Conservation (phyloP, 768 basidiomycete species). For the Auricularia heimuer region DNA sequence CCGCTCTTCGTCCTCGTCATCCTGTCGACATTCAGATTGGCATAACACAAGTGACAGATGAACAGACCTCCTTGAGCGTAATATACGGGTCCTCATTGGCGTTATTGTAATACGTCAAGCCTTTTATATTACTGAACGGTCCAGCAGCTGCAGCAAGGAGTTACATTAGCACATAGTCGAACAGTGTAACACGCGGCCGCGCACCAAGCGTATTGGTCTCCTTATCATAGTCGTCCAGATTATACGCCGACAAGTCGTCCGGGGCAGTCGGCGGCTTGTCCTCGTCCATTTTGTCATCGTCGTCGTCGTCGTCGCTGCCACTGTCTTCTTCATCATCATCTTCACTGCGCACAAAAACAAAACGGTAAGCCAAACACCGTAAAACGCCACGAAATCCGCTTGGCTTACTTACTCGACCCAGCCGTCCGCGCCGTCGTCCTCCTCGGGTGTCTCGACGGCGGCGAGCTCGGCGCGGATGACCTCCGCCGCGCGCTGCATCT, state of each 20-base stretch:
- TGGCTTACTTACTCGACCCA: slow-evolving; percentile 80
- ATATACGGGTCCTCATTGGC: slow-evolving; percentile 96
- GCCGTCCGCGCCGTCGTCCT: slow-evolving; percentile 40
- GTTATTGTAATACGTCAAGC: slow-evolving; percentile 81
- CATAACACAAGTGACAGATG: neutral
- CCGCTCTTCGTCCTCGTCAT: slow-evolving; percentile 72
- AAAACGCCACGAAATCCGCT: neutral
- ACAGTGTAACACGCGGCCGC: too few relatives aligned
- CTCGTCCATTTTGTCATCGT: slow-evolving; percentile 53
- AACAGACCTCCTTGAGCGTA: slow-evolving; percentile 79
- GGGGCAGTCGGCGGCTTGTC: slow-evolving; percentile 27
- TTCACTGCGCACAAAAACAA: slow-evolving; percentile 20
- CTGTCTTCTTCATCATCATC: slow-evolving; percentile 13
- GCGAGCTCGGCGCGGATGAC: slow-evolving; percentile 83
- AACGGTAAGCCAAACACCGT: slow-evolving; percentile 6
- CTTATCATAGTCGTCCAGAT: slow-evolving; percentile 87
- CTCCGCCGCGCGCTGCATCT: slow-evolving; percentile 80
- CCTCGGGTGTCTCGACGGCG: slow-evolving; percentile 67
- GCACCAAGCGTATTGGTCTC: slow-evolving; percentile 40
- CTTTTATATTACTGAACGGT: slow-evolving; percentile 93
- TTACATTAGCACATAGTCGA: slow-evolving; percentile 7
- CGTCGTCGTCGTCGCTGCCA: slow-evolving; percentile 14
- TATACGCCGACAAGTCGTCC: slow-evolving; percentile 59
- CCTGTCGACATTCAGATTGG: slow-evolving; percentile 25
- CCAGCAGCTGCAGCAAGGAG: slow-evolving; percentile 39